Base-by-base conservation (phyloP, 345 rosid genomes). In the Cardamine chenopodiifolia region DNA sequence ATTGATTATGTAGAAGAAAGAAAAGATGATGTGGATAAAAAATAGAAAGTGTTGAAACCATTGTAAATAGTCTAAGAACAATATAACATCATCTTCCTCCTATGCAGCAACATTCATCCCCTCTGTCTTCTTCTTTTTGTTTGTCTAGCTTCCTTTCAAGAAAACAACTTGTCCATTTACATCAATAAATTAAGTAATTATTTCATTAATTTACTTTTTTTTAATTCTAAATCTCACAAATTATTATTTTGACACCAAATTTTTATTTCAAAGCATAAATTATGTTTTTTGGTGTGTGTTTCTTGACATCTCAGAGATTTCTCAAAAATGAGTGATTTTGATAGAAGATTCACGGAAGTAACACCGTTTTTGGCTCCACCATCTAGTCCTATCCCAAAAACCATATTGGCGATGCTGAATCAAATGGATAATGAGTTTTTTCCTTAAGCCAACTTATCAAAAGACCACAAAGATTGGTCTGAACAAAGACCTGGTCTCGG, bases 391-490 rank as follows among this genome's bases (percentile, higher is more conserved):
- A 69, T 50, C 28, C 64, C 63, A 31, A 25, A 48, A 44, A 10
- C 69, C 19, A 31, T 76, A 44, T 4, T 76, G 1, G 29, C n/a
- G 22, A 32, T 70, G 59, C 7, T 44, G 59, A 48, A 62, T 11
- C 59, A 70, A 42, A 11, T 18, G 7, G 59, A 76, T 6, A 14
- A 76, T 76, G 72, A 74, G 17, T 22, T 49, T 31, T 74, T 58
- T 31, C 56, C 22, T 74, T 29, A 40, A 11, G 11, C 31, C 23
- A 50, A 50, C 47, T 10, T 8, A 47, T 18, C 49, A 71, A 35
- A 0, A 19, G 19, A 53, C 3, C 31, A n/a, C 19, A 19, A 19
- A 3, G 54, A 44, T 23, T 34, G 11, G 22, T 4, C 25, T 57
- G 20, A 68, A 60, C 18, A 29, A 68, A 75, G 56, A 61, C 26